Percentiles rank a stretch among this genome's conserved stretches.
phyloP scores from a whole-genome alignment of 2,329 filamentous ascomycete genomes.

The Alternaria ethzedia region DNA sequence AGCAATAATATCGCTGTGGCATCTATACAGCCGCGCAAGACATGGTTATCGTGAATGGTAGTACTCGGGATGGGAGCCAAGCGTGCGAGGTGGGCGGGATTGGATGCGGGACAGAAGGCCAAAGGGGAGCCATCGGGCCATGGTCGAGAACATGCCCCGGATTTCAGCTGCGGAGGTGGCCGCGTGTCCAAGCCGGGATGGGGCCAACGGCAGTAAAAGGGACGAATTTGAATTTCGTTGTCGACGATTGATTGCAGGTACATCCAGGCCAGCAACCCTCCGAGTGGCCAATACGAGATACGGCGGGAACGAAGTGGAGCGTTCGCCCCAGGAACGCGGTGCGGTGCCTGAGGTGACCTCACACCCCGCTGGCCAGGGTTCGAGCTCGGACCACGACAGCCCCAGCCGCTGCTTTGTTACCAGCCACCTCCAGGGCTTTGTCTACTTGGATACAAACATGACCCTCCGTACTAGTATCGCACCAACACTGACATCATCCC shows the following conservation, averaged over 20 bases:
- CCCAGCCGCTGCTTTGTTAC: not conserved
- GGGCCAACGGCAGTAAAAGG: not conserved
- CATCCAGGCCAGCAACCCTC: not conserved
- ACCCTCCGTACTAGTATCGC: not conserved
- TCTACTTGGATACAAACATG: not conserved
- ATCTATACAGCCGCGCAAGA: not conserved
- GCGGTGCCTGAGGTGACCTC: not conserved
- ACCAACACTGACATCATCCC: not conserved
- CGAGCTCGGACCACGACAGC: not conserved
- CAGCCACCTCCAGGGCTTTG: not conserved
- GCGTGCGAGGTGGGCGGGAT: slow-evolving; percentile 24
- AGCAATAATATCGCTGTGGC: not conserved
- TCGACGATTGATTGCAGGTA: not conserved
- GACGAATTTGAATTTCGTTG: not conserved
- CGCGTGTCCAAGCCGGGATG: not conserved
- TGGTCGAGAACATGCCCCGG: slow-evolving; percentile 14
- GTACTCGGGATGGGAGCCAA: slow-evolving; percentile 23
- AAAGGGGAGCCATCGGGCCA: slow-evolving; percentile 6
- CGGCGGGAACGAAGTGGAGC: slow-evolving; percentile 4
- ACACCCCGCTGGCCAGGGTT: not conserved
- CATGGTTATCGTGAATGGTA: slow-evolving; percentile 20
- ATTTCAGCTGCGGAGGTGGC: not conserved
- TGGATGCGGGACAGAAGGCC: slow-evolving; percentile 19
- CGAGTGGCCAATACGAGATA: not conserved
- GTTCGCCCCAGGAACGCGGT: not conserved